These are phyloP conservation scores for Aspergillus coremiiformis DNA, from an alignment of 495 filamentous ascomycete genomes.

Conservation along the genomic window DNA sequence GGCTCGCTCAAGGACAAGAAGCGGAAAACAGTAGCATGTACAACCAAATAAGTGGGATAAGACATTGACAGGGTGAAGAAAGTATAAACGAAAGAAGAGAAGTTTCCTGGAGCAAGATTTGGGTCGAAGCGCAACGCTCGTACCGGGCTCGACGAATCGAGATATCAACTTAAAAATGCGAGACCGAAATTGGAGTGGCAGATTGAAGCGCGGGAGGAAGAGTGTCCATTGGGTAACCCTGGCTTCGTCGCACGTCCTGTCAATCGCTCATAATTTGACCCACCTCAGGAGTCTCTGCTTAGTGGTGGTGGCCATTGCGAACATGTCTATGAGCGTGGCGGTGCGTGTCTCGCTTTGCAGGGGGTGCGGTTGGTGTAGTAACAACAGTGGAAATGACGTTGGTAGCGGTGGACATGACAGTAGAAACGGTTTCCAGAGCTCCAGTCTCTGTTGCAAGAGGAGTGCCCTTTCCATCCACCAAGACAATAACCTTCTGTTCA, in stretches of 20 bases:
- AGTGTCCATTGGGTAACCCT: not conserved
- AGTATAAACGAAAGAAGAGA: not conserved
- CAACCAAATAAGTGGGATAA: constrained; percentile 7
- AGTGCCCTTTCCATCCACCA: constrained; percentile 25
- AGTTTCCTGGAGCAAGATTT: not conserved
- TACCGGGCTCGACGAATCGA: not conserved
- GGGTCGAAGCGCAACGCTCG: not conserved
- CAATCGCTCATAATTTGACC: constrained; percentile 9
- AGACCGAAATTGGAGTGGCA: not conserved
- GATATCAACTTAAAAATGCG: not conserved
- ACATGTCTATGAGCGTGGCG: not conserved
- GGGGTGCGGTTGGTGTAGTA: constrained; percentile 16
- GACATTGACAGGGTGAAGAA: constrained; percentile 5
- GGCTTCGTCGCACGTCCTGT: not conserved
- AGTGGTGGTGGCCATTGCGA: constrained; percentile 21
- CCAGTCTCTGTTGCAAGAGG: constrained; percentile 12
- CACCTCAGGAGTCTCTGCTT: not conserved
- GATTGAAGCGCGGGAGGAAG: not conserved
- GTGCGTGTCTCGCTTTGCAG: constrained; percentile 15
- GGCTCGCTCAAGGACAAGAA: constrained; percentile 14
- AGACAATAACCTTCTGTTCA: constrained; percentile 30
- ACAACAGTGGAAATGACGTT: constrained; percentile 19
- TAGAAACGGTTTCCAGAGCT: constrained; percentile 12
- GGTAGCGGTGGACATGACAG: constrained; percentile 7
- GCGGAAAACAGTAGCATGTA: constrained; percentile 7